Evolutionary conservation across 2,329 filamentous ascomycete species (phyloP), one percentile per base, ranked within the genome.

Genomic region (Trichophyton benhamiae): DNA sequence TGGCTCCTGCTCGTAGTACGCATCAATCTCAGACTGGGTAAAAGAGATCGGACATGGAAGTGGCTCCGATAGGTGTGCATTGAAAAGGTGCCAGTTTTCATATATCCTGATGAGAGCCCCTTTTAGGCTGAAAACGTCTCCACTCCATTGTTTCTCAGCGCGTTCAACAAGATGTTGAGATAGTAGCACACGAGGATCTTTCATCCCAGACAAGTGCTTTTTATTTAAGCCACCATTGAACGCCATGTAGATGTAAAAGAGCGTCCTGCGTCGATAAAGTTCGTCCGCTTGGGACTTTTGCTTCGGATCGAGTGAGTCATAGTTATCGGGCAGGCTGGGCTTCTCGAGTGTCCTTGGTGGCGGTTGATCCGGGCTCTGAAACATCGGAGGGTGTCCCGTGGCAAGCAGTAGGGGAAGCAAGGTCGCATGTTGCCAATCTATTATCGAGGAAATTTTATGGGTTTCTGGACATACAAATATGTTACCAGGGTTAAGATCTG

Each of bases 371-470:
- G 64, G 62, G 27, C 58, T 63, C 57, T 48, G 38, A 17, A 65
- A 62, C 15, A 59, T 15, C 2, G 30, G 59, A 30, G 64, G 64
- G 59, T 65, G 49, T 17, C 62, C 64, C 25, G 64, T 59, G 5
- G 53, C 61, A 27, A 64, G 64, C 30, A 65, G 62, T 7, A 52
- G 61, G 2, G 62, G 64, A 20, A 57, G 55, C 25, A 63, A 61
- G 7, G 41, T 61, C 22, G 64, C 57, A 52, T 65, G 64, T 55
- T 65, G 64, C 64, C 62, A 63, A 52, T 65, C 64, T 33, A 65
- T 65, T 17, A 65, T 60, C 20, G 55, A 62, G 4, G 60, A 59
- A 1, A 65, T 59, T 4, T 38, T 41, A 15, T 57, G 42, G 20
- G 44, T 64, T 41, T 63, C 59, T 3, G 49, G 49, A 22, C 30